Evolutionary conservation across 192 early-diverging fungal species (phyloP).

Genomic region (Spizellomyces punctatus): DNA sequence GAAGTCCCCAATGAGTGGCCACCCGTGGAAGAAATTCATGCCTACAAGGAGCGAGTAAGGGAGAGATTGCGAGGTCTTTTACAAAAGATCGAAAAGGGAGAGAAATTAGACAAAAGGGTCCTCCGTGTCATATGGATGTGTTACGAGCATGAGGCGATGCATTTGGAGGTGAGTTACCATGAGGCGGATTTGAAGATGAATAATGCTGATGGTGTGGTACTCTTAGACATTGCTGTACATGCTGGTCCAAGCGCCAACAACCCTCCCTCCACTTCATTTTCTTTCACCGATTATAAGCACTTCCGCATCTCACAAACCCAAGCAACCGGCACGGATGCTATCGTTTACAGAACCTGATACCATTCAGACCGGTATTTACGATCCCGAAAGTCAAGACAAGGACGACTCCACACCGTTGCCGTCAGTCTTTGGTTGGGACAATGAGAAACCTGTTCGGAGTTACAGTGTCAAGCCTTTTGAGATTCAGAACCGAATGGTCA

Average conservation of each 20-base stretch:
- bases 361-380: slow-evolving; percentile 66
- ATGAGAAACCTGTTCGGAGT: slow-evolving; percentile 68
- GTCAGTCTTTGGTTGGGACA: slow-evolving; percentile 86
- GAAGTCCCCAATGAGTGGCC: slow-evolving; percentile 74
- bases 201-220: slow-evolving; percentile 1
- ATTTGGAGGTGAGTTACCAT: slow-evolving; percentile 63
- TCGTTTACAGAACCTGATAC: slow-evolving; percentile 25
- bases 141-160: slow-evolving; percentile 94
- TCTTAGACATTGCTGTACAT: slow-evolving; percentile 81
- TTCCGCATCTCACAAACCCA: slow-evolving; percentile 11
- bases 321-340: slow-evolving; percentile 11
- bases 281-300: slow-evolving; percentile 18
- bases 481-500: slow-evolving; percentile 79
- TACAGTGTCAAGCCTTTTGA: slow-evolving; percentile 49
- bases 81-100: slow-evolving; percentile 13
- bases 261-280: slow-evolving; percentile 50
- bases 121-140: slow-evolving; percentile 79
- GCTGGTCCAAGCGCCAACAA: slow-evolving; percentile 70
- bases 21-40: slow-evolving; percentile 58
- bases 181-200: background rate
- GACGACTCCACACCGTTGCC: slow-evolving; percentile 20
- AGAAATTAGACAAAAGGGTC: slow-evolving; percentile 31
- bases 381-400: slow-evolving; percentile 49
- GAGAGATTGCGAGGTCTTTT: slow-evolving; percentile 54
- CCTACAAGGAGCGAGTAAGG: slow-evolving; percentile 69